phyloP scores from a whole-genome alignment of 2,329 filamentous ascomycete species.

The Colletotrichum scovillei region DNA sequence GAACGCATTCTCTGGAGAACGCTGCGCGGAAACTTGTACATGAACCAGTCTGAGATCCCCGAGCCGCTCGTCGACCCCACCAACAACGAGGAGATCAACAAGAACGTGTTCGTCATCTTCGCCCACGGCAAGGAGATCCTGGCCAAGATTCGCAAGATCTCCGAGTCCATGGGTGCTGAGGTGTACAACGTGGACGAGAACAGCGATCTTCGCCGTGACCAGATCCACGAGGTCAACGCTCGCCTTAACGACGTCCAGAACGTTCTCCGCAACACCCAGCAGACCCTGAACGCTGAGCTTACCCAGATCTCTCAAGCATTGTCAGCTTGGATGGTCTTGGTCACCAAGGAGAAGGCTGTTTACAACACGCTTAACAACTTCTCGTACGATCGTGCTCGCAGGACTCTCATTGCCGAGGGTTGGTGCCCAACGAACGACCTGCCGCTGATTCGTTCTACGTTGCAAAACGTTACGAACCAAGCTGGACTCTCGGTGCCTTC shows the following conservation, averaged over 20 bases:
- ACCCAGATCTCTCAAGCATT: slow-evolving; percentile 93
- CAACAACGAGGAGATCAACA: slow-evolving; percentile 91
- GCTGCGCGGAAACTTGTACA: slow-evolving; percentile 96
- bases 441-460: slow-evolving; percentile 87
- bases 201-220: slow-evolving; percentile 91
- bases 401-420: slow-evolving; percentile 96
- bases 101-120: slow-evolving; percentile 99
- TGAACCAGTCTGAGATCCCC: slow-evolving; percentile 99
- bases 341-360: slow-evolving; percentile 98
- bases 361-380: slow-evolving; percentile 96
- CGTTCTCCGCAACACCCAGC: slow-evolving; percentile 94
- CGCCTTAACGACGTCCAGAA: slow-evolving; percentile 91
- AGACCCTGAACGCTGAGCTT: slow-evolving; percentile 91
- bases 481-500: slow-evolving; percentile 97
- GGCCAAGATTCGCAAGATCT: slow-evolving; percentile 98
- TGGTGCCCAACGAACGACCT: slow-evolving; percentile 97
- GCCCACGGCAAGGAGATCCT: slow-evolving; percentile 98
- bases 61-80: slow-evolving; percentile 92
- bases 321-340: slow-evolving; percentile 96
- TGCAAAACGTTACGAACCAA: slow-evolving; percentile 96
- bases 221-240: slow-evolving; percentile 97
- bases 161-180: slow-evolving; percentile 94
- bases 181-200: slow-evolving; percentile 98
- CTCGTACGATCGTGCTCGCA: slow-evolving; percentile 94
- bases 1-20: slow-evolving; percentile 98